Base-by-base conservation (phyloP, 768 basidiomycete genomes). In the Podaxis sp. region DNA sequence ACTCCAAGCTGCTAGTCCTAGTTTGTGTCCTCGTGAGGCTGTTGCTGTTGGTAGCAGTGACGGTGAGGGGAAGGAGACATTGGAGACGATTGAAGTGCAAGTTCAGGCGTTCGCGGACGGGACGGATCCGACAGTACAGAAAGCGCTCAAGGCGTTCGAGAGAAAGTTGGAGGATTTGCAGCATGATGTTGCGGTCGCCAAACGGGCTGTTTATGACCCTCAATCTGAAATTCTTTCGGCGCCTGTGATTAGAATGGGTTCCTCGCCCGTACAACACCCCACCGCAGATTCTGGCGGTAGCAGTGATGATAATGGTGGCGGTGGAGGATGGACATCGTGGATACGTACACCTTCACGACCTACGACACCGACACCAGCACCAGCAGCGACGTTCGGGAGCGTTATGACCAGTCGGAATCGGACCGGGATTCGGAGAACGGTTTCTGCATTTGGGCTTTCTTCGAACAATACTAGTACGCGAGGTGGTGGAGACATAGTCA, bases 121-220 rank as follows among this genome's bases (percentile, higher is more conserved):
- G 0, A 77, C 79, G 0, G 84, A 87, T 39, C 68, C 75, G 19
- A 70, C 72, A 0, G 80, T 88, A 28, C 65, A 73, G 48, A 83
- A 78, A 49, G 83, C 86, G 0, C 66, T 73, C 56, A 77, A 77
- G 24, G 76, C 68, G 39, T 87, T 93, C 65, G 68, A 70, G 54
- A 76, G 76, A 46, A 93, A 92, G 72, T 71, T 92, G 62, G 87
- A 83, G 22, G 88, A 93, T 67, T 80, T 92, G 19, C 79, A 90
- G 64, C 89, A 93, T 64, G 92, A 94, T 70, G 86, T 93, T 49
- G 88, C 87, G 0, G 79, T 80, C 5, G 74, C 93, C 63, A 92
- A 92, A 71, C 78, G 78, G 12, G 80, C 80, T 0, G 66, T 87
- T 36, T 81, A 90, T 65, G 85, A 84, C 53, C 72, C 78, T 0